Evolutionary conservation across 305 asterid species (phyloP), one percentile per base, ranked within the genome.

Genomic region (Lippia alba): DNA sequence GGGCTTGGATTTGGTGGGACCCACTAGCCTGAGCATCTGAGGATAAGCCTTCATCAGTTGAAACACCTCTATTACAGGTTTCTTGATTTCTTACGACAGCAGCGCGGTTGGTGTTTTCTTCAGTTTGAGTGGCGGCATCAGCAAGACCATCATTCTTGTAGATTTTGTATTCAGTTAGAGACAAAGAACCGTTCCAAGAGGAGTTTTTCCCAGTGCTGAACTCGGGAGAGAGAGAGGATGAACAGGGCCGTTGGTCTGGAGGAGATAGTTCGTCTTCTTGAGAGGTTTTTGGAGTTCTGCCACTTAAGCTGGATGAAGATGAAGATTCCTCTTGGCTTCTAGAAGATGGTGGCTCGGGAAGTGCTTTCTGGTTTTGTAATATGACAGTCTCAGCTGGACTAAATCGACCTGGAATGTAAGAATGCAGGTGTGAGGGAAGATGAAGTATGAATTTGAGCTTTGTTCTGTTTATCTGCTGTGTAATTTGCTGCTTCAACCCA

Each of bases 121-220:
- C 98, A 0, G 99, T 94, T 81, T 94, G 99, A 54, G 99, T 94
- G 20, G 97, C 84, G 70, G 98, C 99, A 84, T 94, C 97, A 34
- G 99, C 86, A 12, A 83, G 85, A n/a, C 96, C 84, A 17, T 84
- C 88, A 19, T 66, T 84, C 69, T 89, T 87, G 92, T 89, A 88
- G 64, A 89, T 83, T 81, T 90, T 94, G 80, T 90, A 91, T 66
- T 91, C 97, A 0, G 93, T 72, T 69, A 92, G 76, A 86, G 91
- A 82, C 66, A 91, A 77, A 44, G 88, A 80, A 68, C 94, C 94
- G 65, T 85, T 88, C 90, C 89, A 89, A 32, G 96, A 83, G 53
- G 94, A 73, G 56, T 83, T 84, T 78, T 93, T 90, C 48, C 74
- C 90, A 3, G 45, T 75, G 72, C 82, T 88, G 66, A 84, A 89